phyloP scores from a whole-genome alignment of 2,329 filamentous ascomycete species.

The Aspergillus sp. region DNA sequence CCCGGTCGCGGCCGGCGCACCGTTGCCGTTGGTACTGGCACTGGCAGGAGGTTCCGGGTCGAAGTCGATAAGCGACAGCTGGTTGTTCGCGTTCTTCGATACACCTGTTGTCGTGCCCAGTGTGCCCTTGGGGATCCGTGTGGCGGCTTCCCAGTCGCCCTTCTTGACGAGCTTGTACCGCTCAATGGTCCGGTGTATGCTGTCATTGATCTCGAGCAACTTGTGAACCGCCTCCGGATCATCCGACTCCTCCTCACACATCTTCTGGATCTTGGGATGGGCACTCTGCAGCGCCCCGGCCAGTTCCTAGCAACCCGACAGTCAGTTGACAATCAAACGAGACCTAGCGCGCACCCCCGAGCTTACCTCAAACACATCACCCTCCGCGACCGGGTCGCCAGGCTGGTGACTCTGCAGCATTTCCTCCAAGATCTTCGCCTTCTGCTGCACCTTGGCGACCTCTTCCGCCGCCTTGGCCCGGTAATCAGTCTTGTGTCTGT shows the following conservation, averaged over 20 bases:
- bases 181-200: constrained; percentile 95
- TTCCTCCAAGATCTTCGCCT: constrained; percentile 88
- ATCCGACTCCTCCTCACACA: constrained; percentile 98
- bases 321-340: neutral
- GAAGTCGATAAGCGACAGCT: constrained; percentile 93
- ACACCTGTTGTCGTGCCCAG: constrained; percentile 67
- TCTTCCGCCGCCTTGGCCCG: constrained; percentile 96
- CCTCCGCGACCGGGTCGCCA: constrained; percentile 74
- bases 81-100: constrained; percentile 68
- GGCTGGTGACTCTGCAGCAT: constrained; percentile 81
- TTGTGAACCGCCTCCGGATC: constrained; percentile 95
- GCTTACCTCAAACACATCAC: constrained; percentile 66
- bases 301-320: constrained; percentile 63
- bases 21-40: constrained; percentile 46
- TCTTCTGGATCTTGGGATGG: constrained; percentile 98
- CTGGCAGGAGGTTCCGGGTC: constrained; percentile 57
- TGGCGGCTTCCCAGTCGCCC: constrained; percentile 81
- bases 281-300: constrained; percentile 86
- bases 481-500: constrained; percentile 93
- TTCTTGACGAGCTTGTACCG: constrained; percentile 95
- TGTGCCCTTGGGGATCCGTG: constrained; percentile 80
- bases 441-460: constrained; percentile 91
- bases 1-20: constrained; percentile 51
- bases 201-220: constrained; percentile 95
- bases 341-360: neutral